Base-by-base conservation (phyloP, 768 basidiomycete genomes). In the Favolaschia claudopus region DNA sequence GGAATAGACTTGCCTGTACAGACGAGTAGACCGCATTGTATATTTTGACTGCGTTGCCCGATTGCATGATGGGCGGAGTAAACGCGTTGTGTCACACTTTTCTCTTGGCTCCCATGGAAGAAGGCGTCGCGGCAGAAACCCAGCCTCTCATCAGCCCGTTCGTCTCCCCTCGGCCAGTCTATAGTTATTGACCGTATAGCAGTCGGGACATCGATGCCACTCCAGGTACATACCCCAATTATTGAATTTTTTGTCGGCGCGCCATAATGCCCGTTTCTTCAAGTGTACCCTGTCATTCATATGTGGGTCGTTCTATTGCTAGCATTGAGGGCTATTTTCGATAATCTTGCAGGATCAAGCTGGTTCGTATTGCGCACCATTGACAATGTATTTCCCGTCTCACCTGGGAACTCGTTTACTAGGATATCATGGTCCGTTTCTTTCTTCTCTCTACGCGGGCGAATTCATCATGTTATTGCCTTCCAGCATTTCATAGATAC, bases 11-110 rank as follows among this genome's bases (percentile, higher is more conserved):
- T 58, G 79, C 92, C 89, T 93, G 92, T 9, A 95, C 93, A 9
- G 92, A 92, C 19, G 91, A 93, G 69, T 95, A 94, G 44, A 95
- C 93, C 7, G 92, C 92, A 85, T 95, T 95, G 78, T 95, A 95
- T 64, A 95, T 93, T 78, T 93, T 93, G 55, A 93, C 88, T 32
- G 85, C 83, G 24, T 78, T 75, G 50, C 76, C 77, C 27, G 79
- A 74, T 74, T 83, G 82, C 83, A 84, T 84, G 59, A 67, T 65
- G 62, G 66, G 48, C 63, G 55, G 49, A 67, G 69, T 58, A 62
- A 67, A 72, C 67, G 66, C 60, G 65, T 67, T 48, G 64, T 31
- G 36, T 44, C 65, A 70, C 32, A 22, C 51, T 53, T 50, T 46
- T 34, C 33, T 24, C 49, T 65, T 69, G 68, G 67, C 69, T 57